A percentile compares a stretch with the other conserved stretches of the same genome.
Conservation (phyloP, 2,329 filamentous ascomycete species). For the Colletotrichum sp. region DNA sequence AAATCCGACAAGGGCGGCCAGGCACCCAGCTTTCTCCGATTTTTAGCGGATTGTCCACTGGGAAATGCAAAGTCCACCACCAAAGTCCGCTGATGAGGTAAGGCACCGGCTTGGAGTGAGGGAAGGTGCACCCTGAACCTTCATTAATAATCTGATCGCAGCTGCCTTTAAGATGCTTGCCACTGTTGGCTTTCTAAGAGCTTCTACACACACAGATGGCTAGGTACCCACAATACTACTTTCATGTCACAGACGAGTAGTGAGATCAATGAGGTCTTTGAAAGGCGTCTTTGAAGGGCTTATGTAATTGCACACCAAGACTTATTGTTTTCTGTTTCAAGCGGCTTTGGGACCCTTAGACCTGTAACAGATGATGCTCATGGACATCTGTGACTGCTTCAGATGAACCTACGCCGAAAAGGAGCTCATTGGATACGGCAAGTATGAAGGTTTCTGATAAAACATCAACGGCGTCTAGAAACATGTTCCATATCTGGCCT, state of each 20-base stretch:
- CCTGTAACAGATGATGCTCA: neutral
- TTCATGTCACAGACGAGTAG: neutral
- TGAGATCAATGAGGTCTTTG: neutral
- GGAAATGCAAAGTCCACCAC: neutral
- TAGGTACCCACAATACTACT: neutral
- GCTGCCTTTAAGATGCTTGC: neutral
- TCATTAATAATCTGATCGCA: constrained; percentile 8
- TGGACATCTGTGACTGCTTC: neutral
- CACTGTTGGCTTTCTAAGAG: neutral
- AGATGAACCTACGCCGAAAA: neutral
- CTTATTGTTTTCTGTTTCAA: neutral
- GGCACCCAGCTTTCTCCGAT: neutral
- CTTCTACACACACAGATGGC: neutral
- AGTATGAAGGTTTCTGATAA: neutral
- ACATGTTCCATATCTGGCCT: neutral
- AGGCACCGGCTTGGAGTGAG: neutral
- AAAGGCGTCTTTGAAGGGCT: neutral
- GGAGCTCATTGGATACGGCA: neutral
- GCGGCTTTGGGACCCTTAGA: neutral
- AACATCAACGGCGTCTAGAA: neutral
- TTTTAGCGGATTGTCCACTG: neutral
- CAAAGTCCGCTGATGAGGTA: constrained; percentile 11
- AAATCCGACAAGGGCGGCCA: constrained; percentile 2
- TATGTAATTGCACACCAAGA: neutral
- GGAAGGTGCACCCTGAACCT: neutral